Base-by-base conservation (phyloP, 345 rosid genomes). In the Gossypium thurberi region DNA sequence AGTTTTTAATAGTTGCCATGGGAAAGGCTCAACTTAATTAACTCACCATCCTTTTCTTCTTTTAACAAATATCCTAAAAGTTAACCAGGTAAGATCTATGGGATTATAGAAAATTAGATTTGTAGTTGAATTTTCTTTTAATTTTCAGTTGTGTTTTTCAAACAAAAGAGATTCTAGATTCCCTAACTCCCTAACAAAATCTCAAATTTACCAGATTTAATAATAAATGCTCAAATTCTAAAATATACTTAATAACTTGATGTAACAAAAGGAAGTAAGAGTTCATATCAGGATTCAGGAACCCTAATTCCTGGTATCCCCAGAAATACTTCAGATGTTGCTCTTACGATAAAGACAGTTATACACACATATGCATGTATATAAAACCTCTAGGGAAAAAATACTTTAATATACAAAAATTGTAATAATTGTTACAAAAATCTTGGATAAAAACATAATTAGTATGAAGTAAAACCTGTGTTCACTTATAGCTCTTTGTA, bases 401-500 rank as follows among this genome's bases (percentile, higher is more conserved):
- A 46, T 3, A 33, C 1, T 44, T 44, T 20, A 43, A 72, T 6
- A 44, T 23, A 5, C 26, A 17, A 14, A 53, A 10, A 59, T 13
- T 25, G 33, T 26, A 3, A 25, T 28, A 15, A 25, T 47, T 23
- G 52, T 26, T 42, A n/a, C 10, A 60, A 8, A 28, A 26, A 44
- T 71, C 8, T 8, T 8, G 6, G 63, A 6, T 37, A 70, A 55
- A 33, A 56, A 56, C 12, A 48, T 18, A 74, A 14, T 20, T 14
- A 13, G 66, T 12, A 68, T 6, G 15, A 71, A 61, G 68, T 58
- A 76, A 67, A 74, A 94, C 98, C 97, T 90, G 88, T 83, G 72
- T 78, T 90, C 95, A 76, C 87, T 88, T 68, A 94, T 90, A 40
- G 84, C 81, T 87, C 87, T 88, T 77, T 92, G 97, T 65, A 94